These are phyloP conservation scores for Pythium volutum DNA, from an alignment of 352 stramenopile genomes.

Conservation along the genomic window DNA sequence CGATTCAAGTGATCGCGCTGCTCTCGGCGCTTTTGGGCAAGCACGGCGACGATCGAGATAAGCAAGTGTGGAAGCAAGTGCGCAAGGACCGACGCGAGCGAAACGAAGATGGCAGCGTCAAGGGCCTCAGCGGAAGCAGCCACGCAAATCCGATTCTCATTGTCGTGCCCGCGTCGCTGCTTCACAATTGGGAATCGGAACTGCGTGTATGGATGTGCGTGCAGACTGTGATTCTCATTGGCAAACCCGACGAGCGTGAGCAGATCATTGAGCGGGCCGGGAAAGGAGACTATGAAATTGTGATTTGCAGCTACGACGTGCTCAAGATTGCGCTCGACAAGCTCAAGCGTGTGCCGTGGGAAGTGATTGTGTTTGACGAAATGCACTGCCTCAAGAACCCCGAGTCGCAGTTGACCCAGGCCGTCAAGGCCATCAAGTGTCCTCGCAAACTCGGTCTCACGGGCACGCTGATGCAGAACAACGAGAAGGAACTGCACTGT, in stretches of 20 bases:
- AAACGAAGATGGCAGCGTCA: slow-evolving; percentile 28
- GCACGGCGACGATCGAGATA: slow-evolving; percentile 91
- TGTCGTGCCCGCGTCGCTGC: slow-evolving; percentile 95
- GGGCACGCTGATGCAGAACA: slow-evolving; percentile 88
- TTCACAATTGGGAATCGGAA: slow-evolving; percentile 99
- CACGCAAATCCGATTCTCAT: slow-evolving; percentile 91
- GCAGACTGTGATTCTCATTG: slow-evolving; percentile 56
- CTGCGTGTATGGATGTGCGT: slow-evolving; percentile 94
- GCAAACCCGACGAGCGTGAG: slow-evolving; percentile 52
- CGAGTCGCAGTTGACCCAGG: slow-evolving; percentile 89
- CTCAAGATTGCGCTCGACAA: slow-evolving; percentile 89
- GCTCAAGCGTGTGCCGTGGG: slow-evolving; percentile 84
- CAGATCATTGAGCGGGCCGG: slow-evolving; percentile 59
- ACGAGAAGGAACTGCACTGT: slow-evolving; percentile 80
- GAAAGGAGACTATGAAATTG: slow-evolving; percentile 73
- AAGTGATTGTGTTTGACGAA: slow-evolving; percentile 96
- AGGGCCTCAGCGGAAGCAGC: slow-evolving; percentile 82
- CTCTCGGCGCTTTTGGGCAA: slow-evolving; percentile 92
- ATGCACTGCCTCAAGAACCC: slow-evolving; percentile 98
- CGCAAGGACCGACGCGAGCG: slow-evolving; percentile 89
- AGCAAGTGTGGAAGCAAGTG: slow-evolving; percentile 93
- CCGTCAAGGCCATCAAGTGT: slow-evolving; percentile 69
- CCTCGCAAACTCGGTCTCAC: slow-evolving; percentile 81
- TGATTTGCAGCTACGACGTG: slow-evolving; percentile 87
- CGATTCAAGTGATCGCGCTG: slow-evolving; percentile 92